Percentiles rank a stretch among this genome's conserved stretches.
phyloP scores from a whole-genome alignment of 495 filamentous ascomycete species.

The Tuber aestivum region DNA sequence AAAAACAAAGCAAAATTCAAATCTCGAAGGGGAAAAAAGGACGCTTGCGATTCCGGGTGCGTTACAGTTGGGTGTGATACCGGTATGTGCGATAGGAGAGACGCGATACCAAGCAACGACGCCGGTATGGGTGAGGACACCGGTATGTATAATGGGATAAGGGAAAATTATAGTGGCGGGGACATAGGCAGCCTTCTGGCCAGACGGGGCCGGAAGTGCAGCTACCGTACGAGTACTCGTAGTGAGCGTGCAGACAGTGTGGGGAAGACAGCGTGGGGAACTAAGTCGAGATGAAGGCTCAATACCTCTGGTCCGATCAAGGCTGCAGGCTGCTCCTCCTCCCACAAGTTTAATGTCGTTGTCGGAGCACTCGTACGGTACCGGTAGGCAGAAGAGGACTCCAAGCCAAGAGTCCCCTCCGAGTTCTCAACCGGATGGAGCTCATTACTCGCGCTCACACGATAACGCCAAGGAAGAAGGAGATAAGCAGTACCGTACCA shows the following conservation, averaged over 20 bases:
- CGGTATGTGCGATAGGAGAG: neutral
- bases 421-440: conserved; percentile 8
- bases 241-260: too few species aligned
- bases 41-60: neutral
- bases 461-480: conserved; percentile 18
- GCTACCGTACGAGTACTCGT: too few species aligned
- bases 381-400: conserved; percentile 17
- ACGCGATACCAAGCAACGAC: neutral
- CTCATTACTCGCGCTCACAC: neutral
- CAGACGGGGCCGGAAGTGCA: neutral
- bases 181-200: neutral
- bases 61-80: neutral
- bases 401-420: conserved; percentile 9
- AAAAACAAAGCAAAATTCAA: neutral
- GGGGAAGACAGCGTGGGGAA: conserved; percentile 1
- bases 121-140: neutral
- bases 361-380: neutral
- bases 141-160: neutral
- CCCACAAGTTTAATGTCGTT: neutral
- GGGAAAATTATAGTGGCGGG: neutral
- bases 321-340: neutral
- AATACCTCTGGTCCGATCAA: neutral
- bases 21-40: neutral
- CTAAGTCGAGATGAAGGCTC: neutral
- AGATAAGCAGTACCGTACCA: conserved; percentile 30